These are phyloP conservation scores for Rosa lucieae DNA, from an alignment of 306 rosid species.

Conservation along the genomic window DNA sequence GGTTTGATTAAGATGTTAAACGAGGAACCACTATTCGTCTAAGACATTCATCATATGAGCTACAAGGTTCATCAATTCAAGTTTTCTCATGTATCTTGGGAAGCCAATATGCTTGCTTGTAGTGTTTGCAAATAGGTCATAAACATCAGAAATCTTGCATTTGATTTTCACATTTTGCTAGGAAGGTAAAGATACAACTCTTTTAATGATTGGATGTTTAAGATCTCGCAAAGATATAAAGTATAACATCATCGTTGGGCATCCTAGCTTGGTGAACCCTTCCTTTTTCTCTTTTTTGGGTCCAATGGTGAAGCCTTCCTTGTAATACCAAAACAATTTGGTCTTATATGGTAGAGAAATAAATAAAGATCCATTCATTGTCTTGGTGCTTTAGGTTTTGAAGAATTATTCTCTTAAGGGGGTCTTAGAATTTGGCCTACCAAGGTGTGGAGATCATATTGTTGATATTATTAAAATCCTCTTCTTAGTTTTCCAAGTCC, in stretches of 20 bases:
- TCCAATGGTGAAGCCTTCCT: not conserved
- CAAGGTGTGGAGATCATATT: not conserved
- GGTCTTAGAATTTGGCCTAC: not conserved
- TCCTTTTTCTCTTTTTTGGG: too few relatives aligned
- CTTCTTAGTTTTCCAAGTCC: not conserved
- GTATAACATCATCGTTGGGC: not conserved
- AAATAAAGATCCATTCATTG: not conserved
- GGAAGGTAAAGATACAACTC: not conserved
- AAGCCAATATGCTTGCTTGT: not conserved
- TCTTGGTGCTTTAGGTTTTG: not conserved
- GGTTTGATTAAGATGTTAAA: not conserved
- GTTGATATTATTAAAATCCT: not conserved
- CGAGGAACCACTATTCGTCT: not conserved
- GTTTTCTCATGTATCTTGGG: not conserved
- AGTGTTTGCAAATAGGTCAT: not conserved
- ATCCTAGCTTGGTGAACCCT: not conserved
- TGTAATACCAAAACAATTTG: not conserved
- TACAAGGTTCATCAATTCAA: not conserved
- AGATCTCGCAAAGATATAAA: not conserved
- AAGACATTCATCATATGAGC: not conserved
- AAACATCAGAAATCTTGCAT: not conserved
- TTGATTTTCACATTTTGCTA: not conserved
- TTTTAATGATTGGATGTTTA: not conserved
- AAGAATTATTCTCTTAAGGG: not conserved
- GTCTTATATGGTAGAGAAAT: not conserved